Evolutionary conservation across 495 filamentous ascomycete species (phyloP).

Genomic region (Talaromyces ruber): DNA sequence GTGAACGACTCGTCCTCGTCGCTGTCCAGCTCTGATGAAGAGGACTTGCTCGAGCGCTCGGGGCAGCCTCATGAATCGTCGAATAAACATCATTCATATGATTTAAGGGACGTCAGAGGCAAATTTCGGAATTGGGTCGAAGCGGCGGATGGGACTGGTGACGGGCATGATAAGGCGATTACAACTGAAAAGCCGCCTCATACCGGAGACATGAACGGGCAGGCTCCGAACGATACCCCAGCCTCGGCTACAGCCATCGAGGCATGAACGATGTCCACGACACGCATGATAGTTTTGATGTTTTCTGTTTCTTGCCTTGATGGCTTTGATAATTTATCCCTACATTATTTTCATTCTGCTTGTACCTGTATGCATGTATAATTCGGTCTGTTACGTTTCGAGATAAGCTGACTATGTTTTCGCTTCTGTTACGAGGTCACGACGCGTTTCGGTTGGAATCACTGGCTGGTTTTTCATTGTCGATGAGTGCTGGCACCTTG

Average conservation of each 20-base stretch:
- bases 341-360: background rate
- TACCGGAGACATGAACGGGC: background rate
- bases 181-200: background rate
- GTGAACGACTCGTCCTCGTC: constrained; percentile 39
- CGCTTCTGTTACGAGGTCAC: background rate
- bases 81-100: constrained; percentile 18
- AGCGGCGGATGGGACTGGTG: background rate
- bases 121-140: constrained; percentile 29
- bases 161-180: background rate
- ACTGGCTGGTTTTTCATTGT: background rate
- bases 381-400: background rate
- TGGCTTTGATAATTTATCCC: background rate
- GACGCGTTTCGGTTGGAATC: background rate
- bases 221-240: background rate
- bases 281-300: background rate
- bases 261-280: background rate
- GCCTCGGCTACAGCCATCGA: background rate
- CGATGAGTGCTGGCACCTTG: background rate
- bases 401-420: background rate
- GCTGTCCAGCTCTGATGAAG: constrained; percentile 69
- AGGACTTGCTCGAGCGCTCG: constrained; percentile 53
- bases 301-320: background rate
- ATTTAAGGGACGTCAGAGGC: constrained; percentile 34
- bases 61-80: constrained; percentile 12
- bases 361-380: background rate